phyloP scores from a whole-genome alignment of 176 grass and related monocot species.

The Alloteropsis semialata region DNA sequence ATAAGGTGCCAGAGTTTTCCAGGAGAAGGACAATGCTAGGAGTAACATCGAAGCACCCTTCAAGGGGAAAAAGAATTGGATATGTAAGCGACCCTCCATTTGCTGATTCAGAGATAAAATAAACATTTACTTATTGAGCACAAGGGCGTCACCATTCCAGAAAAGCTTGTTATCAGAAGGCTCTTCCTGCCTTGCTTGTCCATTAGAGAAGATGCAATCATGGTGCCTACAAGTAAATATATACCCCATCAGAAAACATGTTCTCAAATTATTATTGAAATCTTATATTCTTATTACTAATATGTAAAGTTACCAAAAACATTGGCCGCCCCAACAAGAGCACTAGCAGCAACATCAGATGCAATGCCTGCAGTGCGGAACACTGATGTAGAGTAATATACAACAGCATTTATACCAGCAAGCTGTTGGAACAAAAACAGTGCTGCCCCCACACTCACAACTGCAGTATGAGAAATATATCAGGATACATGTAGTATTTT shows the following conservation, averaged over 20 bases:
- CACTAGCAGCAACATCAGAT: conserved; percentile 99
- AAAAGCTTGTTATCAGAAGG: conserved; percentile 93
- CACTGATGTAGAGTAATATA: conserved; percentile 98
- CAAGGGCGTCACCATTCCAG: conserved; percentile 78
- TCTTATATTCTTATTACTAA: conserved; percentile 18
- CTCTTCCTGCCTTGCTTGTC: conserved; percentile 96
- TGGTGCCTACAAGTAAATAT: conserved; percentile 55
- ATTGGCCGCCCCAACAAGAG: conserved; percentile 97
- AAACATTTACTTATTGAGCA: conserved; percentile 4
- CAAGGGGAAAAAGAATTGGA: not conserved
- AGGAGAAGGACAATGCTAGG: conserved; percentile 81
- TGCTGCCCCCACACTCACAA: conserved; percentile 91
- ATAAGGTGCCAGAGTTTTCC: conserved; percentile 91
- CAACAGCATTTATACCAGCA: conserved; percentile 98
- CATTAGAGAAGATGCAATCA: conserved; percentile 97
- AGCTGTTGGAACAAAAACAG: conserved; percentile 96
- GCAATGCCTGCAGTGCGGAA: conserved; percentile 91
- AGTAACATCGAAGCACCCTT: conserved; percentile 93
- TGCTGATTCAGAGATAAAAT: not conserved
- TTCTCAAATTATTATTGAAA: conserved; percentile 13
- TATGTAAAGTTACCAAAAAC: conserved; percentile 78
- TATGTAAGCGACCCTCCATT: conserved; percentile 3
- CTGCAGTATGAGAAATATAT: conserved; percentile 43
- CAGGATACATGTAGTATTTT: not conserved
- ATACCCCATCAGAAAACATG: conserved; percentile 21